phyloP scores from a whole-genome alignment of 108 stramenopile species.

The Parmales sp. region DNA sequence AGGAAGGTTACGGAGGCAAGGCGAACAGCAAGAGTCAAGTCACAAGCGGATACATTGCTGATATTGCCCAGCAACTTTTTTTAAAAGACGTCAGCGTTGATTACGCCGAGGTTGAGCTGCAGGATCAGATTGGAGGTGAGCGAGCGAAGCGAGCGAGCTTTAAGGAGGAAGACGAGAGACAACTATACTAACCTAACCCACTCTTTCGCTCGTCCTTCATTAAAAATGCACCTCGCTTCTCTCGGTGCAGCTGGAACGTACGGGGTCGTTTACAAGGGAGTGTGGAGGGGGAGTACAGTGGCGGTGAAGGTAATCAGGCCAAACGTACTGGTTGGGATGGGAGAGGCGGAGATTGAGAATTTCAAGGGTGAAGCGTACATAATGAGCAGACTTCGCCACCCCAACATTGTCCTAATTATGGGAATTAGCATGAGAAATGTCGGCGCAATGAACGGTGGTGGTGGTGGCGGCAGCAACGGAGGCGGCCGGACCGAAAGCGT shows the following conservation, averaged over 20 bases:
- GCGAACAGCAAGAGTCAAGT: neutral
- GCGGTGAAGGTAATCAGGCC: neutral
- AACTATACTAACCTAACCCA: too few species aligned
- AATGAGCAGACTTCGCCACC: constrained; percentile 18
- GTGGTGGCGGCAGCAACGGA: neutral
- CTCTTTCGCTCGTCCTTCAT: too few species aligned
- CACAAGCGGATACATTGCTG: neutral
- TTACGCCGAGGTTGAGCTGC: neutral
- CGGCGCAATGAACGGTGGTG: neutral
- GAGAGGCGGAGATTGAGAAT: neutral
- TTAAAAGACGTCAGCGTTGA: neutral
- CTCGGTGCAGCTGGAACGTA: neutral
- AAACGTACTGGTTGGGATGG: constrained; percentile 1
- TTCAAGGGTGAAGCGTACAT: constrained; percentile 18
- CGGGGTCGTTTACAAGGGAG: constrained; percentile 8
- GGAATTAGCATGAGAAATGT: constrained; percentile 3
- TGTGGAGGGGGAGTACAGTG: neutral
- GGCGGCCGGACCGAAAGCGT: neutral
- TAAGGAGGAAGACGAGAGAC: too few species aligned
- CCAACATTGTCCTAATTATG: constrained; percentile 20
- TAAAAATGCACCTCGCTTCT: too few species aligned
- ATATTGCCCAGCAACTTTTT: neutral
- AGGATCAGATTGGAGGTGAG: neutral
- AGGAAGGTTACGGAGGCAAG: too few species aligned
- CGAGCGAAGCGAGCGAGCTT: too few species aligned